These are phyloP conservation scores for Astragalus glycyphyllos DNA, from an alignment of 306 rosid genomes.

Conservation along the genomic window DNA sequence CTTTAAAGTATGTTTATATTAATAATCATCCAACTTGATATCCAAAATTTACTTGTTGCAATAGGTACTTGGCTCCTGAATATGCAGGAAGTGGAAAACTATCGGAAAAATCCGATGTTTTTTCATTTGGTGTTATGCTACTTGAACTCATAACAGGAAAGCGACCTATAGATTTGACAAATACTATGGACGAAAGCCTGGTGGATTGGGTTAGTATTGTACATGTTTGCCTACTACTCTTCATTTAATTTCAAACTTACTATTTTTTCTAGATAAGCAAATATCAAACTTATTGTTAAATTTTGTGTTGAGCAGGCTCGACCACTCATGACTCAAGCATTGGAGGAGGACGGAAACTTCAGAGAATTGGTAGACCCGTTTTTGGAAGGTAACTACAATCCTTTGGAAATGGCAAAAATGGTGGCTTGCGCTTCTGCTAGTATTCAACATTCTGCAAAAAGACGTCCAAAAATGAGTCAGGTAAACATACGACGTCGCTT, in stretches of 20 bases:
- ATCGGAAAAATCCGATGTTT: too few relatives aligned
- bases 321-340: conserved; percentile 53
- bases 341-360: conserved; percentile 54
- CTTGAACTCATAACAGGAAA: conserved; percentile 77
- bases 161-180: conserved; percentile 62
- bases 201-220: conserved; percentile 77
- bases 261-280: too few relatives aligned
- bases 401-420: conserved; percentile 70
- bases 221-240: too few relatives aligned
- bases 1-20: too few relatives aligned
- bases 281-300: neutral
- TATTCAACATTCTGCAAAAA: conserved; percentile 75
- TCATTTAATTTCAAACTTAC: too few relatives aligned
- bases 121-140: conserved; percentile 79
- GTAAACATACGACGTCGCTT: conserved; percentile 36
- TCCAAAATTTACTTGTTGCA: too few relatives aligned
- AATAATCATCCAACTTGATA: too few relatives aligned
- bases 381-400: conserved; percentile 56
- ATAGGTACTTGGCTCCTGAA: too few relatives aligned
- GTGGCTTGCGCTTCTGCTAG: conserved; percentile 73
- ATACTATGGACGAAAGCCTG: conserved; percentile 70
- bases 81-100: too few relatives aligned
- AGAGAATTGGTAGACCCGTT: conserved; percentile 60
- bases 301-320: conserved; percentile 59
- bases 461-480: conserved; percentile 86